Conservation (phyloP, 2,329 filamentous ascomycete genomes). For the Tolypocladium paradoxum region DNA sequence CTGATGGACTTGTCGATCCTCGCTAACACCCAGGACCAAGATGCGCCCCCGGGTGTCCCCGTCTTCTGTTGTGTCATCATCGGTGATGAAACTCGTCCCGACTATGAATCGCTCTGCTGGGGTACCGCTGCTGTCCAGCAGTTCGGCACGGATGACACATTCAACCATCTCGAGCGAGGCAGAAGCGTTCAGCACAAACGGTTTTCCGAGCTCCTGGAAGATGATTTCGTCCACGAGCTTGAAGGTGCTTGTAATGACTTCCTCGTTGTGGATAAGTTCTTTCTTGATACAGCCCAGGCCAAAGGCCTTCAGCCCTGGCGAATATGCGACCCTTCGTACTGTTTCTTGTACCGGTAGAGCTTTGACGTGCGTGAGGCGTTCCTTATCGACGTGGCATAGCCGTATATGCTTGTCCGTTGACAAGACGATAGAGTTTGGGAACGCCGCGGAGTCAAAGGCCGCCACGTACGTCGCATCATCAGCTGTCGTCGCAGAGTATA, state of each 20-base stretch:
- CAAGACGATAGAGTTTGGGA: conserved; percentile 69
- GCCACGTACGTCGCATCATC: conserved; percentile 76
- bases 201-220: conserved; percentile 65
- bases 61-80: conserved; percentile 39
- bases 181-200: conserved; percentile 46
- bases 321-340: conserved; percentile 79
- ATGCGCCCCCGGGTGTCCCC: conserved; percentile 59
- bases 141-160: conserved; percentile 65
- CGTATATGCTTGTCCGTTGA: conserved; percentile 68
- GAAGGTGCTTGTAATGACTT: conserved; percentile 70
- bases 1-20: conserved; percentile 60
- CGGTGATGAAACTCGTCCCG: conserved; percentile 68
- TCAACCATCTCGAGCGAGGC: conserved; percentile 64
- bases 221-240: conserved; percentile 83
- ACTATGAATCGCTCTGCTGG: conserved; percentile 74
- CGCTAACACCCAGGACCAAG: conserved; percentile 72
- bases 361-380: conserved; percentile 81
- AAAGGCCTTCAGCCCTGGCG: conserved; percentile 66
- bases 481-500: conserved; percentile 89
- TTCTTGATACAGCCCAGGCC: conserved; percentile 78
- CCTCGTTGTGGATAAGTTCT: conserved; percentile 57
- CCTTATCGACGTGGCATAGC: conserved; percentile 70
- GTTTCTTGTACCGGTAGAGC: conserved; percentile 70
- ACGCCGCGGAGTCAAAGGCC: conserved; percentile 71
- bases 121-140: conserved; percentile 47